Evolutionary conservation across 2,329 filamentous ascomycete genomes (phyloP), one percentile per base, ranked within the genome.

Genomic region (Diplodia mutila): DNA sequence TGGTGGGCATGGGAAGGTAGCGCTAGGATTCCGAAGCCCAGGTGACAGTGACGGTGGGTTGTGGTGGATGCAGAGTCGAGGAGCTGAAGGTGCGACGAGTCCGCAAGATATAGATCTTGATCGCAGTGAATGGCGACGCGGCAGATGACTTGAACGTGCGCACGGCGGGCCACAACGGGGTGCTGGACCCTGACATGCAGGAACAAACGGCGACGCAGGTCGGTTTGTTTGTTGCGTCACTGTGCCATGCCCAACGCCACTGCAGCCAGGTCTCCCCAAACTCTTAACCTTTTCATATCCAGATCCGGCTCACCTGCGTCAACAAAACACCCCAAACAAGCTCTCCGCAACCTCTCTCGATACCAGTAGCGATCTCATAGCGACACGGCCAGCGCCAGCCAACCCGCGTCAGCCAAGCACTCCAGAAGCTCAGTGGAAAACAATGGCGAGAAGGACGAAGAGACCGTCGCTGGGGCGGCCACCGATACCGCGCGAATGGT

Each of bases 181-280:
- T 8, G 7, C 16, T n/a, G 7, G 27, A 54, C 52, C 32, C 32
- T 57, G 53, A 39, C 34, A 32, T 32, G 39, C 37, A 25, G 25
- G 39, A 21, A 27, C 57, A 34, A 61, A 49, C 57, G 27, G 42
- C n/a, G 27, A 29, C 29, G 32, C 39, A 42, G 39, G 39, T 42
- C 4, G 37, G n/a, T n/a, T 25, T 61, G 57, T 49, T 61, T 61
- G 57, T 34, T 61, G 39, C 42, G 42, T 46, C 42, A 46, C 42
- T 11, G 21, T n/a, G 42, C n/a, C 42, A 21, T n/a, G 8, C n/a
- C 37, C 42, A 21, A 25, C 57, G 25, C 39, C 42, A 16, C 57
- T 18, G 7, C n/a, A 32, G 23, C 32, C 32, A n/a, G n/a, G n/a
- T 34, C 32, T 11, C 11, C 11, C 32, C 11, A 11, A 29, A 11